Conservation (phyloP, 2,329 filamentous ascomycete species). For the Raffaelea arxii region DNA sequence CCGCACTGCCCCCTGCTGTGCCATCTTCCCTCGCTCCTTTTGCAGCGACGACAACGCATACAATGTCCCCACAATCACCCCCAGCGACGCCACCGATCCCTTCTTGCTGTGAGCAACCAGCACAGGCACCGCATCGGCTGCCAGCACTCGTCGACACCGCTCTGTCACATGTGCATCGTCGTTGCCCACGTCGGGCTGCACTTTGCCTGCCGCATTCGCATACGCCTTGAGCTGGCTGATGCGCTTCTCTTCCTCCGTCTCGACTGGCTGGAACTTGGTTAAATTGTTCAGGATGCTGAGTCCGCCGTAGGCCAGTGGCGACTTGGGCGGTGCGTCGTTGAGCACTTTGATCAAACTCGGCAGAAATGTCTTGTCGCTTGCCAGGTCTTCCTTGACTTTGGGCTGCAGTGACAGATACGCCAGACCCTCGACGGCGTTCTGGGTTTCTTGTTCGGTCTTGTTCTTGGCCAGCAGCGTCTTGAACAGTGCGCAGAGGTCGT, state of each 20-base stretch:
- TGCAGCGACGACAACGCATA: constrained; percentile 67
- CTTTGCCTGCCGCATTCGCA: constrained; percentile 69
- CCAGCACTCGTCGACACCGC: constrained; percentile 70
- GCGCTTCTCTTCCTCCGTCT: constrained; percentile 80
- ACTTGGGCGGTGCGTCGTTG: constrained; percentile 47
- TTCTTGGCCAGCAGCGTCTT: constrained; percentile 55
- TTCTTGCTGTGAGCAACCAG: constrained; percentile 68
- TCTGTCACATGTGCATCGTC: constrained; percentile 65
- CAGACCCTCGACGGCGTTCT: constrained; percentile 77
- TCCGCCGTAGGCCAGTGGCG: constrained; percentile 71
- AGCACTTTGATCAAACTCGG: constrained; percentile 58
- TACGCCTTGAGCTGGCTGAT: constrained; percentile 91
- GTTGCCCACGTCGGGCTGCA: constrained; percentile 57
- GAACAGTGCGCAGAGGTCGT: constrained; percentile 55
- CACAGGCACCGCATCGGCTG: constrained; percentile 66
- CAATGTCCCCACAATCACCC: constrained; percentile 67
- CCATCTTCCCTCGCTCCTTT: constrained; percentile 65
- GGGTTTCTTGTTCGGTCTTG: constrained; percentile 41
- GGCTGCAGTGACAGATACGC: constrained; percentile 86
- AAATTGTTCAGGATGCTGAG: constrained; percentile 81
- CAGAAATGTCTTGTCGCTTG: constrained; percentile 58
- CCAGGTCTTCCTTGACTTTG: constrained; percentile 72
- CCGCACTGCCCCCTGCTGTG: constrained; percentile 88
- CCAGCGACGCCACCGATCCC: constrained; percentile 59
- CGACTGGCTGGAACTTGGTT: constrained; percentile 65